These are phyloP conservation scores for Nannochloropsis gaditana DNA, from an alignment of 108 stramenopile species.

Conservation along the genomic window DNA sequence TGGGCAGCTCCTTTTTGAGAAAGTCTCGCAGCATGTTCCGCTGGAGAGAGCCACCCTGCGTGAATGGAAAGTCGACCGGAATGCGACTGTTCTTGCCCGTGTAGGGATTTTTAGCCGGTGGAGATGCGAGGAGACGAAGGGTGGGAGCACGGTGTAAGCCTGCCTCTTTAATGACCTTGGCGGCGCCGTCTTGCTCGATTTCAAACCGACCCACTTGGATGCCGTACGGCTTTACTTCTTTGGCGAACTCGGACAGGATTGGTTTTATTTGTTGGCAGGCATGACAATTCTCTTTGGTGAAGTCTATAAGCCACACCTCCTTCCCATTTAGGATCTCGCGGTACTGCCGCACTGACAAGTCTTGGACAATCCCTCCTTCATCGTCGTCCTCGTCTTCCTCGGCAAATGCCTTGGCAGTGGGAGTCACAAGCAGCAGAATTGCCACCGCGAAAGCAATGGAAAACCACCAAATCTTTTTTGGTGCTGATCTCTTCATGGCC, in stretches of 20 bases:
- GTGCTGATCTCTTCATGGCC: background rate
- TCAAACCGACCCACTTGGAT: background rate
- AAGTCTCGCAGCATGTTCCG: background rate
- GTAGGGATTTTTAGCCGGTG: background rate
- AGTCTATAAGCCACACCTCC: background rate
- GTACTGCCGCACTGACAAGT: background rate
- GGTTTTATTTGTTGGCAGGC: background rate
- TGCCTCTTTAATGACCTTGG: background rate
- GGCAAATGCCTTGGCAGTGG: conserved; percentile 1
- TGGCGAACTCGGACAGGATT: background rate
- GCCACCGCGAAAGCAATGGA: conserved; percentile 2
- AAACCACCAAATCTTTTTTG: background rate
- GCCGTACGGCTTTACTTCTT: background rate
- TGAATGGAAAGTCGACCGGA: background rate
- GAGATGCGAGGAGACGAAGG: background rate
- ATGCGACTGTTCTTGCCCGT: background rate
- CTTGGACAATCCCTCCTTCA: background rate
- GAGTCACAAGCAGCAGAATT: background rate
- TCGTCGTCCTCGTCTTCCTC: background rate
- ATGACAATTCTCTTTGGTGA: background rate
- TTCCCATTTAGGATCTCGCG: background rate
- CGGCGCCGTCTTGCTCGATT: background rate
- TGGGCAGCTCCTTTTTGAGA: conserved; percentile 1
- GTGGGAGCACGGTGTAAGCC: background rate
- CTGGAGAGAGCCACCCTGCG: background rate